Evolutionary conservation across 2,329 filamentous ascomycete species (phyloP), one percentile per base, ranked within the genome.

Genomic region (Rosellinia necatrix): DNA sequence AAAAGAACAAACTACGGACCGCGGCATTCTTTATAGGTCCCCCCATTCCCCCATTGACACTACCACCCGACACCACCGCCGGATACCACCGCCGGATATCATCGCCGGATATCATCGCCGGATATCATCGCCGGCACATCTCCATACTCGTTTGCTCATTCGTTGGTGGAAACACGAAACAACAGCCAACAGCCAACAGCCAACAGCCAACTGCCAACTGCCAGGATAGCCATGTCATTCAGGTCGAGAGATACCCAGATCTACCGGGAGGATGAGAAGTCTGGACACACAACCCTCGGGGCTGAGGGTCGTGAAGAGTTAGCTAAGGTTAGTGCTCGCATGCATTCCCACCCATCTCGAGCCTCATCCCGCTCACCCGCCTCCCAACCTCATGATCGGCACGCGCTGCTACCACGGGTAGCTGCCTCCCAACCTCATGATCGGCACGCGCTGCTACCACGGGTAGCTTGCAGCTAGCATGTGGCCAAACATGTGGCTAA

Each of bases 221-320:
- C 35, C 7, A 30, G 6, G 13, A 34, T 42, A 55, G 65, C 51
- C 51, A 78, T 78, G 75, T 67, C 76, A 30, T 71, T 72, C 47
- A 62, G 53, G 37, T 50, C 64, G 6, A 71, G 64, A 59, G 76
- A 78, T 57, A 75, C 71, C 6, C 62, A 75, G 41, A 64, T 73
- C 44, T 81, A 80, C 64, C 70, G 79, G 50, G 70, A 72, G 37
- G 78, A 81, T 69, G 76, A 75, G 46, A 76, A 72, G 63, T 62
- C 56, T 38, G 56, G 56, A 4, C 52, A 61, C 53, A 59, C 3
- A 7, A 59, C 41, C 17, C 59, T 61, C 68, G 35, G 74, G 72
- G 32, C 74, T 76, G 64, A 76, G 67, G 59, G 64, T 74, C 71
- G 78, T 56, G 70, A 78, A 58, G 73, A 74, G 59, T 69, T 81